Evolutionary conservation across 2,329 filamentous ascomycete genomes (phyloP), one percentile per base, ranked within the genome.

Genomic region (Verticillium tricorpus): DNA sequence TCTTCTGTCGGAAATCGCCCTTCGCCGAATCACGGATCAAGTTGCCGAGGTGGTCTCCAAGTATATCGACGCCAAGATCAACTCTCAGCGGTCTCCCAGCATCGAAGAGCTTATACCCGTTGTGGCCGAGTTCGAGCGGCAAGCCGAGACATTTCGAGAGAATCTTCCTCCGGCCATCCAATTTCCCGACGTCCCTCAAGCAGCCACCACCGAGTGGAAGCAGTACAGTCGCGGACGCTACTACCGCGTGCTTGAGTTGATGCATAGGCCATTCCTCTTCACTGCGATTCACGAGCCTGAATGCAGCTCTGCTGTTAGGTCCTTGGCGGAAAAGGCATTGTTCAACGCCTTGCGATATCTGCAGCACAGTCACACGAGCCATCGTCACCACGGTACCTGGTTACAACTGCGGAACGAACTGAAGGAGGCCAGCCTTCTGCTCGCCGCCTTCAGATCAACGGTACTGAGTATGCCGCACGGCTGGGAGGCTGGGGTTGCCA

Each of bases 181-280:
- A 15, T 57, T 57, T 15, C 56, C 32, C 7, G 56, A 57, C n/a
- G 32, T 57, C 3, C 56, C 56, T 11, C 12, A 22, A 11, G 56
- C 56, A 15, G 56, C 56, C 9, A 35, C 14, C 56, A 57, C 56
- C 34, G 56, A 57, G 34, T 57, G 56, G 56, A 37, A 39, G 14
- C 56, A 57, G 34, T 57, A 57, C 56, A 57, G 56, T 32, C 56
- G 56, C 56, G 56, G 56, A 4, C 56, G 56, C n/a, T 57, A 57
- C 34, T 57, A 57, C 19, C 56, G 56, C 32, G 17, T 57, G 6
- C 56, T 57, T 4, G 56, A 57, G n/a, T 32, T 57, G 6, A 57
- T 57, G 56, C 56, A 57, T 28, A 17, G 56, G 15, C 56, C 56
- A 2, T 57, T 57, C 19, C 56, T 57, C 56, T 57, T 57, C 34